Conservation (phyloP, 139 green algal genomes). For the Closterium sp. region DNA sequence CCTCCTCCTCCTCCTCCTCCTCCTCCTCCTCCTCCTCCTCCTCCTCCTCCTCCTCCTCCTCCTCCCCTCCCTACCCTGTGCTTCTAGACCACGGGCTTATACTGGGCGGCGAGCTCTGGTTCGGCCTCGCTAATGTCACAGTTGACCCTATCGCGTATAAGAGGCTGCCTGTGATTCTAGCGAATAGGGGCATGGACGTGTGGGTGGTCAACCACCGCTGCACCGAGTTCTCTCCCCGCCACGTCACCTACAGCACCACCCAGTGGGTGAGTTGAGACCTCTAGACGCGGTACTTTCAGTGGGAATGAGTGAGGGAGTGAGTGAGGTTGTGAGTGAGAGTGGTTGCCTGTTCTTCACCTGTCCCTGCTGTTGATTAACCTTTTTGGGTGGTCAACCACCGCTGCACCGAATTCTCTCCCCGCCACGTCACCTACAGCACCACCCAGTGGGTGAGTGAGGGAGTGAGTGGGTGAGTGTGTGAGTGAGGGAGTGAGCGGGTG, state of each 20-base stretch:
- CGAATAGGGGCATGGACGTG: not conserved
- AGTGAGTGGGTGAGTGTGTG: not conserved
- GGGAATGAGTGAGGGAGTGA: too few relatives aligned
- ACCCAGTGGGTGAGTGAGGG: not conserved
- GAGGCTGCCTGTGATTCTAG: conserved; percentile 1
- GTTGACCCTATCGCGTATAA: not conserved
- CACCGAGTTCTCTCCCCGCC: not conserved
- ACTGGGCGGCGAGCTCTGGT: not conserved
- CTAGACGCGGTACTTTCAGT: too few relatives aligned
- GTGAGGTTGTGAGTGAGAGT: not conserved
- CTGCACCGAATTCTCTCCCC: not conserved
- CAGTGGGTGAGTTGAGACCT: not conserved
- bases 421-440: not conserved
- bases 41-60: not conserved
- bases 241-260: not conserved
- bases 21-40: not conserved
- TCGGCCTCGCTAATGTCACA: not conserved
- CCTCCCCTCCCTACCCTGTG: not conserved
- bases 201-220: conserved; percentile 8
- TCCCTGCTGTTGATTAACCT: not conserved
- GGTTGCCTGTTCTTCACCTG: too few relatives aligned
- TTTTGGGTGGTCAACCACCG: not conserved
- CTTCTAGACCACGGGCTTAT: not conserved
- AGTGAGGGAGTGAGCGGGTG: too few relatives aligned
- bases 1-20: not conserved